Base-by-base conservation (phyloP, 2,329 filamentous ascomycete genomes). In the Ophidiomyces ophidiicola region DNA sequence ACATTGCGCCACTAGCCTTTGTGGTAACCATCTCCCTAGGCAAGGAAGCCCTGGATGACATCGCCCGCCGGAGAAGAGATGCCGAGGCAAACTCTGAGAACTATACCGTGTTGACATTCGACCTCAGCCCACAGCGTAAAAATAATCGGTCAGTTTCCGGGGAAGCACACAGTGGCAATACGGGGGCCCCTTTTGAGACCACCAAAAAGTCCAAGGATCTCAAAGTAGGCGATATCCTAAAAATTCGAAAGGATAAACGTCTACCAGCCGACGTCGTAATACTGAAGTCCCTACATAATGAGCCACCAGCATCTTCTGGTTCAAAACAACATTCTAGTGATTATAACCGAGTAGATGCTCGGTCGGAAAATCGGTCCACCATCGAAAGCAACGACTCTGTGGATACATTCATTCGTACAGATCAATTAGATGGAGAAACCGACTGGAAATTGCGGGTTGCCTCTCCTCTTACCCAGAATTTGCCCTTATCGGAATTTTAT, bases 391-490 rank as follows among this genome's bases (percentile, higher is more conserved):
- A 44, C n/a, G 49, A 46, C 17, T 47, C 62, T 18, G 86, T 86
- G 19, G 92, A 98, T 61, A 88, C 88, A 0, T 98, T 98, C 53
- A 96, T 98, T 54, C 76, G 90, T 44, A 98, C 92, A 1, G 90
- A 98, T 59, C 90, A 98, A 56, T 71, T 98, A 6, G 90, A 98
- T 53, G 90, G 90, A 50, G 90, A 98, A 63, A 98, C 90, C 0
- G 90, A 98, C 55, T 98, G 90, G 92, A 98, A 98, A 62, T 67
- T 98, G 41, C 79, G 92, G 20, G 62, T 96, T 24, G 86, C 90
- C 1, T 90, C 86, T 8, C 76, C 83, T 0, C 62, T 96, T 18
- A 88, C 87, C 0, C 90, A 98, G 54, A 72, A 68, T n/a, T 66
- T 98, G 14, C 63, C 77, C 0, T 63, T 78, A 1, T 73, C 75